A percentile compares a stretch with the other conserved stretches of the same genome.
Conservation (phyloP, 1,284 basidiomycete species). For the Phellopilus nigrolimitatus region DNA sequence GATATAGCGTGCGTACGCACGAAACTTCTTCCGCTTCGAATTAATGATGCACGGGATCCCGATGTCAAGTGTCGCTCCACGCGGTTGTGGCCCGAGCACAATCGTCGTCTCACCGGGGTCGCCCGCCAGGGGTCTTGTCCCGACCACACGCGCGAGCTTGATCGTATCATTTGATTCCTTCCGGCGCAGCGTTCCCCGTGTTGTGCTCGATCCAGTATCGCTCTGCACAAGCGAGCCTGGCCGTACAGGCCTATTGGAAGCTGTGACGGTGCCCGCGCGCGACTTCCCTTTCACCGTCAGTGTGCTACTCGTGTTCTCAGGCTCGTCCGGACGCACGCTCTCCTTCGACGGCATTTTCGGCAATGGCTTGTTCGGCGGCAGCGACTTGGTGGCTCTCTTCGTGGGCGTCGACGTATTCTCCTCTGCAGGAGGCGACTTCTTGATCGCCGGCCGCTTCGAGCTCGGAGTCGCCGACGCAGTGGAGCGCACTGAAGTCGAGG, state of each 20-base stretch:
- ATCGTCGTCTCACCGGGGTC: neutral
- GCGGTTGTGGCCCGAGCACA: conserved; percentile 32
- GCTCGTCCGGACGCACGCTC: conserved; percentile 9
- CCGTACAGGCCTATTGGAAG: neutral
- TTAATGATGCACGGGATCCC: conserved; percentile 92
- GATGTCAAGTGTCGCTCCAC: conserved; percentile 74
- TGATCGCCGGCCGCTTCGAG: conserved; percentile 25
- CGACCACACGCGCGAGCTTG: conserved; percentile 30
- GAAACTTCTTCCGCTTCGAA: conserved; percentile 76
- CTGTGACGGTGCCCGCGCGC: conserved; percentile 4
- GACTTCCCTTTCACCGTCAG: conserved; percentile 15
- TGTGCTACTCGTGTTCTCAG: conserved; percentile 12
- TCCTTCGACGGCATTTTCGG: conserved; percentile 17
- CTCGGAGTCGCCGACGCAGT: conserved; percentile 31
- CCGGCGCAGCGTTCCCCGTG: conserved; percentile 34
- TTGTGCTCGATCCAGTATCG: conserved; percentile 36
- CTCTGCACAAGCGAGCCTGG: too few species aligned
- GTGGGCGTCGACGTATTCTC: neutral
- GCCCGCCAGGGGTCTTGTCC: neutral
- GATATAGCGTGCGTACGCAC: conserved; percentile 83
- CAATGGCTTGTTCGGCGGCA: conserved; percentile 8
- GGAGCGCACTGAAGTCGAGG: conserved; percentile 31
- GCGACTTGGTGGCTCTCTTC: conserved; percentile 3
- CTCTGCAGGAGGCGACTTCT: conserved; percentile 8
- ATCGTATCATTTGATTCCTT: conserved; percentile 45